Conservation (phyloP, 2,329 filamentous ascomycete genomes). For the Colletotrichum tamarilloi region DNA sequence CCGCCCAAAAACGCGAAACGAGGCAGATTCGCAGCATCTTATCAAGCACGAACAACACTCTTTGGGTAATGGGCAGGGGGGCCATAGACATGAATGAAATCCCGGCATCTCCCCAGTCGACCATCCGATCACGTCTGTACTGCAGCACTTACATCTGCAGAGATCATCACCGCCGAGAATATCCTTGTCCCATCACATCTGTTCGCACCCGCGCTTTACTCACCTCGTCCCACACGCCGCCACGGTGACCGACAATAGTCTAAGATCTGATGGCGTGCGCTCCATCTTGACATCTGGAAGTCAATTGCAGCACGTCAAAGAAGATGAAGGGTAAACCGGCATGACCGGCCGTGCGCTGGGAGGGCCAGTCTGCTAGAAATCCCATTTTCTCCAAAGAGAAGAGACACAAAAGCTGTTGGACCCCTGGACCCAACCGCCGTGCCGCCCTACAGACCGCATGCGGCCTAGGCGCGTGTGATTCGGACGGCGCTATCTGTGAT, state of each 20-base stretch:
- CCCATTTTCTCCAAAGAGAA: background rate
- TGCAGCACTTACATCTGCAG: conserved; percentile 26
- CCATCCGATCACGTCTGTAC: conserved; percentile 24
- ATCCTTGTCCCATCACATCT: conserved; percentile 26
- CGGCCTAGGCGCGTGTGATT: conserved; percentile 35
- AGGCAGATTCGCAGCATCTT: conserved; percentile 7
- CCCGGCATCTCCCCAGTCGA: conserved; percentile 2
- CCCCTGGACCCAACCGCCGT: conserved; percentile 25
- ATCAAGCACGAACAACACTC: background rate
- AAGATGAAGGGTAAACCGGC: background rate
- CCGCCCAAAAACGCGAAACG: conserved; percentile 13
- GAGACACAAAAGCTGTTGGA: background rate
- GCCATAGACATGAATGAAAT: conserved; percentile 20
- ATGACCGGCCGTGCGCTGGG: conserved; percentile 3
- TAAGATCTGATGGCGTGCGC: background rate
- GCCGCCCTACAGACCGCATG: conserved; percentile 27
- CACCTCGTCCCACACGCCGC: conserved; percentile 2
- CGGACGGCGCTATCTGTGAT: conserved; percentile 36
- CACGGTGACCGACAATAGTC: background rate
- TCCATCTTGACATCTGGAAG: background rate
- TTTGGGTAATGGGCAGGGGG: background rate
- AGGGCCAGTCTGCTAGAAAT: background rate
- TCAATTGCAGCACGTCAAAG: background rate
- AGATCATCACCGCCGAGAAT: conserved; percentile 32
- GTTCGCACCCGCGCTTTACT: background rate